A percentile compares a stretch with the other conserved stretches of the same genome.
Conservation (phyloP, 2,329 filamentous ascomycete species). For the Xylaria sp. region DNA sequence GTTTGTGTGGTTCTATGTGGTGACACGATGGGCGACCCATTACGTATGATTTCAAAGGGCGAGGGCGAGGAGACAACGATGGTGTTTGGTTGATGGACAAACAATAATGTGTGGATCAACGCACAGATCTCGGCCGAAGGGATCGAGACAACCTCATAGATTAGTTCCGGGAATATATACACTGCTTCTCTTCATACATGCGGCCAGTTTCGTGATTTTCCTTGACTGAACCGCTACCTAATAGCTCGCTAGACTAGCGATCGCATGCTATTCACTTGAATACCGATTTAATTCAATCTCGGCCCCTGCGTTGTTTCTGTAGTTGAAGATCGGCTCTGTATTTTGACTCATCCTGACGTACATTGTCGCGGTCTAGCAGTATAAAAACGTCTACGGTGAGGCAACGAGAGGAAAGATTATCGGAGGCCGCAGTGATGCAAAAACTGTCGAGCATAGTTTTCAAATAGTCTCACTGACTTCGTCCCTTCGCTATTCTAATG, state of each 20-base stretch:
- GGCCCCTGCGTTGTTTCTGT: background rate
- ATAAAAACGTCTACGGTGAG: background rate
- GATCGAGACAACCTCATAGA: background rate
- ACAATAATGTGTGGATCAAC: background rate
- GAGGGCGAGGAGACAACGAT: background rate
- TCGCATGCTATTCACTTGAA: background rate
- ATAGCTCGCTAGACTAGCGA: background rate
- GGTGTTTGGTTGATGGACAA: background rate
- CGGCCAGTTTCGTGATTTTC: background rate
- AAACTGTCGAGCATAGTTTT: background rate
- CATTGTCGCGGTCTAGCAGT: background rate
- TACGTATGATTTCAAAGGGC: background rate
- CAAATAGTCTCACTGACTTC: background rate
- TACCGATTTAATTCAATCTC: background rate
- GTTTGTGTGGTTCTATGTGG: background rate
- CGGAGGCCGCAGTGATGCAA: background rate
- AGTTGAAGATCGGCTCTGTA: background rate
- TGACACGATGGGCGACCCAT: too few relatives aligned
- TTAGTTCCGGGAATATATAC: background rate
- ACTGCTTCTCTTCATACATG: background rate
- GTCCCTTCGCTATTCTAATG: background rate
- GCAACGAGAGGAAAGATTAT: too few relatives aligned
- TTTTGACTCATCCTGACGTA: background rate
- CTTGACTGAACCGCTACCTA: background rate
- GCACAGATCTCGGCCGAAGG: background rate